phyloP scores from a whole-genome alignment of 768 basidiomycete genomes.

The Myochromella boudieri region DNA sequence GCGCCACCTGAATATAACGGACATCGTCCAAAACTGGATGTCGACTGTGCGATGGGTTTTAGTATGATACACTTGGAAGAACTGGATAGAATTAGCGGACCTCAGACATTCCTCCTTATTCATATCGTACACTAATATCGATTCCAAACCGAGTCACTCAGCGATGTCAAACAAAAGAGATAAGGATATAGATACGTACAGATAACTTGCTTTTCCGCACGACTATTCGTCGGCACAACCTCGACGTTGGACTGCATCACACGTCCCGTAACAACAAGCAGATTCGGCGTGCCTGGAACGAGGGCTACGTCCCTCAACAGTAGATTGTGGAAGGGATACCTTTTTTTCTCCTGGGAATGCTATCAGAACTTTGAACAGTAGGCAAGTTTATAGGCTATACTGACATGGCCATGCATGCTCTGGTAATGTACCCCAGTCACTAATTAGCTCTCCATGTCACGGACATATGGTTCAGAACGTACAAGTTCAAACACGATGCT shows the following conservation, averaged over 20 bases:
- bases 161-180: background rate
- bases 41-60: too few species aligned
- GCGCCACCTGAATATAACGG: slow-evolving; percentile 1
- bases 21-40: slow-evolving; percentile 5
- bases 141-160: background rate
- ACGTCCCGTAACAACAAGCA: slow-evolving; percentile 1
- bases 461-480: background rate
- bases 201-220: slow-evolving; percentile 5
- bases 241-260: background rate
- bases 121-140: background rate
- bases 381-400: background rate
- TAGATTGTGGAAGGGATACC: background rate
- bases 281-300: background rate
- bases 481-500: slow-evolving; percentile 8
- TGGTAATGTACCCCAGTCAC: background rate
- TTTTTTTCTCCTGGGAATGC: background rate
- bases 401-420: background rate
- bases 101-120: background rate
- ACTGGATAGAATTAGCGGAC: too few species aligned
- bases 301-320: background rate
- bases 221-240: background rate
- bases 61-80: too few species aligned
- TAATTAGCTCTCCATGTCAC: too few species aligned
- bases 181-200: background rate
- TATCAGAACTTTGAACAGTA: background rate